Evolutionary conservation across 345 rosid genomes (phyloP).

Genomic region (rapeseed (Brassica napus)): DNA sequence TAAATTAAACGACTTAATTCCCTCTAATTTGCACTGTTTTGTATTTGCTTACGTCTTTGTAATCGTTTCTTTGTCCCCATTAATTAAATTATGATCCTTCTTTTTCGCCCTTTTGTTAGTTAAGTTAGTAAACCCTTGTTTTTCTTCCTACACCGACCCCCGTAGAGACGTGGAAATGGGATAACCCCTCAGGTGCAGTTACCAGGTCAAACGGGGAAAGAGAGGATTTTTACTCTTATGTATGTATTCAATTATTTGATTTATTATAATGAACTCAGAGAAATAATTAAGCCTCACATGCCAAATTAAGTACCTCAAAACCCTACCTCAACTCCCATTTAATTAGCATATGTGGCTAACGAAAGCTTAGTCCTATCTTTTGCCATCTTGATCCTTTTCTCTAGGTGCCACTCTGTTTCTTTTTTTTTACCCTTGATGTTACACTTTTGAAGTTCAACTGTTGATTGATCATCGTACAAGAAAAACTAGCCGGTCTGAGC

Average conservation of each 20-base stretch:
- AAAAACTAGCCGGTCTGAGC: conserved; percentile 22
- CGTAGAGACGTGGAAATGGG: not conserved
- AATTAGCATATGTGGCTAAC: conserved; percentile 7
- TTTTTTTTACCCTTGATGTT: not conserved
- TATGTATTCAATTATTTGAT: not conserved
- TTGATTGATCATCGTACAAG: conserved; percentile 34
- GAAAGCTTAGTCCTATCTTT: conserved; percentile 18
- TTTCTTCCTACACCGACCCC: not conserved
- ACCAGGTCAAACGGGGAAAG: not conserved
- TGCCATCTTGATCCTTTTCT: conserved; percentile 29
- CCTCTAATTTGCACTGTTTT: too few species aligned
- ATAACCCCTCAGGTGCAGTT: not conserved
- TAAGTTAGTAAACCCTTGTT: not conserved
- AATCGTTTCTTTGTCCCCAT: not conserved
- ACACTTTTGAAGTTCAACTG: conserved; percentile 21
- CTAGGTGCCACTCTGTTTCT: conserved; percentile 34
- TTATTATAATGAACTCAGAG: not conserved
- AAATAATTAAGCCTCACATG: conserved; percentile 24
- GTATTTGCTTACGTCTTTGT: not conserved
- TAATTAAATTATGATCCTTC: not conserved
- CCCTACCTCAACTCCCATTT: conserved; percentile 19
- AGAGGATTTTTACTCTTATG: not conserved
- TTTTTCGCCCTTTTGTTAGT: not conserved
- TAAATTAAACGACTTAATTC: not conserved
- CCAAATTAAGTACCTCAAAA: conserved; percentile 32